Conservation (phyloP, 352 stramenopile species). For the Pythium pyrilobum region DNA sequence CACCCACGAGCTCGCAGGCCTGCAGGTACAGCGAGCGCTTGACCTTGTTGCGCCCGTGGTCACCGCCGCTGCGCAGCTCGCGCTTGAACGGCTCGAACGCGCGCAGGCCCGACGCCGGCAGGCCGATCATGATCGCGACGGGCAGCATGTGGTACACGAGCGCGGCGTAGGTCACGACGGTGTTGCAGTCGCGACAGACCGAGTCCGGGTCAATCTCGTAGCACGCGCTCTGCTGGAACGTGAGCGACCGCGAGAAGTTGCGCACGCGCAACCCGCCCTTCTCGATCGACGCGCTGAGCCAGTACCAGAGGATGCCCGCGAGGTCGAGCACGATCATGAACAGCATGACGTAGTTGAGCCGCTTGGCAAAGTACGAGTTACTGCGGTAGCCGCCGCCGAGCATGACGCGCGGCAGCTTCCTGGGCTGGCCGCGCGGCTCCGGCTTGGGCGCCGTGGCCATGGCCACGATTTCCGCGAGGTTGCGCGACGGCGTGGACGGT, state of each 20-base stretch:
- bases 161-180: slow-evolving; percentile 55
- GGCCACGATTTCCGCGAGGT: slow-evolving; percentile 21
- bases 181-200: slow-evolving; percentile 49
- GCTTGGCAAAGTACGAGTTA: slow-evolving; percentile 82
- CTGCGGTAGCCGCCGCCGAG: slow-evolving; percentile 42
- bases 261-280: slow-evolving; percentile 47
- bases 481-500: slow-evolving; percentile 15
- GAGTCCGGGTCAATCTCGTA: slow-evolving; percentile 10
- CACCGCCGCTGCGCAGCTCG: slow-evolving; percentile 15
- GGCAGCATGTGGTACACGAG: slow-evolving; percentile 65
- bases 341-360: slow-evolving; percentile 44
- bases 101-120: slow-evolving; percentile 55
- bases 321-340: slow-evolving; percentile 35
- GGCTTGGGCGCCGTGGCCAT: slow-evolving; percentile 8
- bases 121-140: slow-evolving; percentile 50
- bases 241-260: slow-evolving; percentile 30
- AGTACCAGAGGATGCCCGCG: slow-evolving; percentile 44
- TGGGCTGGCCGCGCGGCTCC: slow-evolving; percentile 28
- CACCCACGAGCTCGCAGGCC: slow-evolving; percentile 59
- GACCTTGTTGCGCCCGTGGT: slow-evolving; percentile 44
- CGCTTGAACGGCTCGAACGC: slow-evolving; percentile 70
- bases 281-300: slow-evolving; percentile 24
- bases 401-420: slow-evolving; percentile 34
- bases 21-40: slow-evolving; percentile 73
- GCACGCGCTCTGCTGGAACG: slow-evolving; percentile 35